Conservation (phyloP, 192 early-diverging fungal genomes). For the Lobosporangium transversale region DNA sequence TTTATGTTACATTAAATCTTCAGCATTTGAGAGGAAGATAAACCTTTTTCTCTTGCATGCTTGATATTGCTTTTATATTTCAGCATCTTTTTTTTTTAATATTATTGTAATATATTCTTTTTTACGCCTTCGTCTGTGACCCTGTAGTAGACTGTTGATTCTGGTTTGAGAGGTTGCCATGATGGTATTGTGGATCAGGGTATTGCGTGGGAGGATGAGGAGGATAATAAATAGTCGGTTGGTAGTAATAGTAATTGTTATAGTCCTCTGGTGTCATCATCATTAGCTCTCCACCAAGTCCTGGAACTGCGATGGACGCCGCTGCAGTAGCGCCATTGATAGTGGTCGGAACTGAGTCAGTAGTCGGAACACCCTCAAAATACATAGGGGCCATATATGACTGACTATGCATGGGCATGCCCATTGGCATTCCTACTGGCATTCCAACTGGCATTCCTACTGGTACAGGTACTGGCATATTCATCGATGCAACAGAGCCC, state of each 20-base stretch:
- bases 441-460: conserved; percentile 21
- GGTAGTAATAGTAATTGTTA: conserved; percentile 51
- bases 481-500: conserved; percentile 4
- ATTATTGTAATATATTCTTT: no score
- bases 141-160: background rate
- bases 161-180: background rate
- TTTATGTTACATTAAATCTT: no score
- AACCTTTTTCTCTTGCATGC: no score
- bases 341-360: conserved; percentile 11
- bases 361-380: conserved; percentile 24
- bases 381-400: conserved; percentile 39
- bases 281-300: conserved; percentile 39
- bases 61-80: conserved; percentile 3
- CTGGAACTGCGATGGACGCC: background rate
- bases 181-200: conserved; percentile 10
- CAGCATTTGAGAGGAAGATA: no score
- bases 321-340: conserved; percentile 9
- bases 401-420: conserved; percentile 31
- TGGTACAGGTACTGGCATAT: conserved; percentile 30
- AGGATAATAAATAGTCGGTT: conserved; percentile 28
- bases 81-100: background rate
- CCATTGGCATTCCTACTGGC: conserved; percentile 42
- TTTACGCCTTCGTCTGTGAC: background rate
- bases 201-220: conserved; percentile 16
- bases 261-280: conserved; percentile 42